These are phyloP conservation scores for Microcyclospora tardicrescens DNA, from an alignment of 2,329 filamentous ascomycete genomes.

Conservation along the genomic window DNA sequence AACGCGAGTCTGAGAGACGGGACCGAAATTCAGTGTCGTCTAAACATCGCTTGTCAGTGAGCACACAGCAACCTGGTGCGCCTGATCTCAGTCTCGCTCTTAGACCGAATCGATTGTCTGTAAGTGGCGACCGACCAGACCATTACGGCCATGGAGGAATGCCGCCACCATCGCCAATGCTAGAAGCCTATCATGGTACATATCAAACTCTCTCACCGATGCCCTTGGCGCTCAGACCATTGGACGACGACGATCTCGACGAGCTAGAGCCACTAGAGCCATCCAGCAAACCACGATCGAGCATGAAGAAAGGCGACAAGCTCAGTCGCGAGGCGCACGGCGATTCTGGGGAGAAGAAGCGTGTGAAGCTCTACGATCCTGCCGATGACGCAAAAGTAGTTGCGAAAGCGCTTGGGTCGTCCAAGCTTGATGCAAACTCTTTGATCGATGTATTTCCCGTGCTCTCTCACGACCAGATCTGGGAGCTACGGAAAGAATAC, in stretches of 20 bases:
- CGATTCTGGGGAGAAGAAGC: slow-evolving; percentile 39
- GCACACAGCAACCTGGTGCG: slow-evolving; percentile 11
- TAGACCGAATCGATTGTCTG: slow-evolving; percentile 35
- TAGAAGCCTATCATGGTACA: slow-evolving; percentile 85
- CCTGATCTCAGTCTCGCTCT: slow-evolving; percentile 23
- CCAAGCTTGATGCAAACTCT: slow-evolving; percentile 51
- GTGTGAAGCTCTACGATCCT: slow-evolving; percentile 69
- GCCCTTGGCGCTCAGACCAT: slow-evolving; percentile 63
- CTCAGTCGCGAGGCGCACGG: slow-evolving; percentile 8
- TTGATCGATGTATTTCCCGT: slow-evolving; percentile 75
- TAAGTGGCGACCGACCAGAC: slow-evolving; percentile 33
- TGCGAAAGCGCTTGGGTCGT: slow-evolving; percentile 57
- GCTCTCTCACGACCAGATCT: slow-evolving; percentile 74
- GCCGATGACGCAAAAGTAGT: slow-evolving; percentile 65
- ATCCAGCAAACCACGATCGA: slow-evolving; percentile 17
- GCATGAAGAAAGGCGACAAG: slow-evolving; percentile 7
- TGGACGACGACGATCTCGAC: slow-evolving; percentile 41
- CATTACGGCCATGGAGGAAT: slow-evolving; percentile 26
- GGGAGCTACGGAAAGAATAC: slow-evolving; percentile 77
- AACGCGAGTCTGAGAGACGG: slow-evolving; percentile 2
- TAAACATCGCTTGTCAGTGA: slow-evolving; percentile 5
- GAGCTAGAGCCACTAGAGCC: slow-evolving; percentile 29
- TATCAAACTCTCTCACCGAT: slow-evolving; percentile 92
- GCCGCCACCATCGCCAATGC: slow-evolving; percentile 67
- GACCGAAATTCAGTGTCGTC: slow-evolving; percentile 3